Percentiles rank a stretch among this genome's conserved stretches.
phyloP scores from a whole-genome alignment of 805 yeast species.

The Candida xiaguanensis region DNA sequence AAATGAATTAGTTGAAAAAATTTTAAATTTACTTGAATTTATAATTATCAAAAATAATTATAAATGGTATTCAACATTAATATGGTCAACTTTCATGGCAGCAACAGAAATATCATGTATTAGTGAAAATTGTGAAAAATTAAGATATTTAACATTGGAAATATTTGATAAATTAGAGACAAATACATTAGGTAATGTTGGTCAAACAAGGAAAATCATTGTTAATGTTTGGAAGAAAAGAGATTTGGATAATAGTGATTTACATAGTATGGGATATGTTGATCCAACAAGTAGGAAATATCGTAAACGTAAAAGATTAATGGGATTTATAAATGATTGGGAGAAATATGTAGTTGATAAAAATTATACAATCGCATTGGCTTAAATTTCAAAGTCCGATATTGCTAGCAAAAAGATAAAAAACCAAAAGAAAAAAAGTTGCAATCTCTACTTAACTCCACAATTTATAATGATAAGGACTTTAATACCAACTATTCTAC shows the following conservation, averaged over 20 bases:
- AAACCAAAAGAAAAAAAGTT: slow-evolving; percentile 1
- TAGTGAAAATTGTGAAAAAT: slow-evolving; percentile 21
- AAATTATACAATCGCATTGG: slow-evolving; percentile 21
- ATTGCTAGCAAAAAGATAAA: too few relatives aligned
- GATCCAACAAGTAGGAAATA: slow-evolving; percentile 5
- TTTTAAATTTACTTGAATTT: slow-evolving; percentile 19
- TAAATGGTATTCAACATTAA: slow-evolving; percentile 27
- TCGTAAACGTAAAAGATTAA: slow-evolving; percentile 12
- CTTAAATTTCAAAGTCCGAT: slow-evolving; percentile 11
- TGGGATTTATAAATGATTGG: slow-evolving; percentile 26
- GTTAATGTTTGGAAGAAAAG: slow-evolving; percentile 26
- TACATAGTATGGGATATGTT: slow-evolving; percentile 15
- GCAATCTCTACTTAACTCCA: not conserved
- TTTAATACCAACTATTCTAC: not conserved
- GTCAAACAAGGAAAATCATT: slow-evolving; percentile 19
- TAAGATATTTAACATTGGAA: slow-evolving; percentile 22
- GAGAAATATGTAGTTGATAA: slow-evolving; percentile 26
- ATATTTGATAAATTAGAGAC: slow-evolving; percentile 21
- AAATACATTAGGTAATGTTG: slow-evolving; percentile 26
- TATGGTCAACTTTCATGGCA: slow-evolving; percentile 27
- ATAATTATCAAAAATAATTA: slow-evolving; percentile 23
- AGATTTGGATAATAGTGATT: slow-evolving; percentile 20
- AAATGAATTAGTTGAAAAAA: slow-evolving; percentile 13
- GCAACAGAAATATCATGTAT: slow-evolving; percentile 22
- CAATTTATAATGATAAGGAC: slow-evolving; percentile 1